Evolutionary conservation across 352 stramenopile genomes (phyloP), one percentile per base, ranked within the genome.

Genomic region (Elongisporangium anandrum): DNA sequence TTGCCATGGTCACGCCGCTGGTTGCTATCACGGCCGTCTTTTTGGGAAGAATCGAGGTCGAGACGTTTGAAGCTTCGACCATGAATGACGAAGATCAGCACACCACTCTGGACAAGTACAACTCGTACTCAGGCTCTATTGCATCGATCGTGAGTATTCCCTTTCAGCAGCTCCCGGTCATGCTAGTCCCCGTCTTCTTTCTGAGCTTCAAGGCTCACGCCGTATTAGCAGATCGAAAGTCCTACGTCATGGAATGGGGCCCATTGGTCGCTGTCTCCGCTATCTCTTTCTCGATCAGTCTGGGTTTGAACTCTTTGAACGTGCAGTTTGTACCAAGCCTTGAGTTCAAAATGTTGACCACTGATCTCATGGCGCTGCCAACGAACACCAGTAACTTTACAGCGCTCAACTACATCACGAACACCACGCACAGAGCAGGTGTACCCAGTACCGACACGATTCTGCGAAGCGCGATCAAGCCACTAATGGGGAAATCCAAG

Each of bases 141-240:
- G 9, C 29, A 4, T 41, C 29, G 5, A 8, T 41, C 9, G 5
- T 41, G 1, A 41, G 29, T 8, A 41, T 41, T 13, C 29, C 52
- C 54, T 21, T 65, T 60, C 19, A 53, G 59, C 45, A 51, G 26
- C 29, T 57, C 60, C 4, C n/a, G 54, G 19, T 45, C 52, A 34
- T 54, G 59, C 17, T 60, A 41, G 4, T 41, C 4, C 29, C 29
- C 2, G 29, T 41, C 1, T 41, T 41, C 29, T 41, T 41, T 8
- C 29, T 41, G 1, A 56, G 4, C 16, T 29, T 22, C 21, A 41
- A 5, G 6, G 21, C 49, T 39, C 16, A 16, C 50, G 56, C 49
- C 0, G 24, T 38, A 7, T 0, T 41, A 2, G 29, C 29, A 8
- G 13, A 41, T 2, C 1, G 13, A 4, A 41, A 41, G 29, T 41